Conservation (phyloP, 768 basidiomycete genomes). For the Trametes maxima region DNA sequence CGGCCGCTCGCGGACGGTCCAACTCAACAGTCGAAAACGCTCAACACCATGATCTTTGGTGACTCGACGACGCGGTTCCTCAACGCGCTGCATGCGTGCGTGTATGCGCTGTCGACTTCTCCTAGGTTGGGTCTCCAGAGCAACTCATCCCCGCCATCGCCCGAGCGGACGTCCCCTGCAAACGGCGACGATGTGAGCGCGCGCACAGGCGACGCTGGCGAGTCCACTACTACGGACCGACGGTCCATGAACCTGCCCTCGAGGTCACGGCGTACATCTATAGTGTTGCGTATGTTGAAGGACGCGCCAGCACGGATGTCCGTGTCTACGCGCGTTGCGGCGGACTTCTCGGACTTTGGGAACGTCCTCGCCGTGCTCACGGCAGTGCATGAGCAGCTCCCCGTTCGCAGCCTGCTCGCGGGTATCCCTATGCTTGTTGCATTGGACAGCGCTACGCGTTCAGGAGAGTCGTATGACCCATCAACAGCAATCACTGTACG, state of each 20-base stretch:
- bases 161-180: slow-evolving; percentile 27
- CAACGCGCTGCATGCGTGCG: slow-evolving; percentile 77
- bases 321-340: slow-evolving; percentile 45
- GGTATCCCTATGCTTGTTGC: slow-evolving; percentile 89
- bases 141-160: slow-evolving; percentile 44
- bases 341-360: slow-evolving; percentile 74
- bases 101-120: slow-evolving; percentile 78
- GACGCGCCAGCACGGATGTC: slow-evolving; percentile 47
- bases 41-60: slow-evolving; percentile 54
- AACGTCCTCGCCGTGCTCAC: slow-evolving; percentile 69
- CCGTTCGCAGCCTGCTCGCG: slow-evolving; percentile 70
- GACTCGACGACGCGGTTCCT: slow-evolving; percentile 72
- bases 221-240: slow-evolving; percentile 41
- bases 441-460: slow-evolving; percentile 55
- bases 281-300: slow-evolving; percentile 55
- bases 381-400: slow-evolving; percentile 70
- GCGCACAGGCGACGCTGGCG: slow-evolving; percentile 18
- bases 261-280: slow-evolving; percentile 59
- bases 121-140: slow-evolving; percentile 56
- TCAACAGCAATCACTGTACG: slow-evolving; percentile 44
- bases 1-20: slow-evolving; percentile 53
- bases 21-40: slow-evolving; percentile 46
- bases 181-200: slow-evolving; percentile 14
- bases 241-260: slow-evolving; percentile 48
- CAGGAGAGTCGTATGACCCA: slow-evolving; percentile 43